Conservation (phyloP, 495 filamentous ascomycete genomes). For the Elaphomyces granulatus region DNA sequence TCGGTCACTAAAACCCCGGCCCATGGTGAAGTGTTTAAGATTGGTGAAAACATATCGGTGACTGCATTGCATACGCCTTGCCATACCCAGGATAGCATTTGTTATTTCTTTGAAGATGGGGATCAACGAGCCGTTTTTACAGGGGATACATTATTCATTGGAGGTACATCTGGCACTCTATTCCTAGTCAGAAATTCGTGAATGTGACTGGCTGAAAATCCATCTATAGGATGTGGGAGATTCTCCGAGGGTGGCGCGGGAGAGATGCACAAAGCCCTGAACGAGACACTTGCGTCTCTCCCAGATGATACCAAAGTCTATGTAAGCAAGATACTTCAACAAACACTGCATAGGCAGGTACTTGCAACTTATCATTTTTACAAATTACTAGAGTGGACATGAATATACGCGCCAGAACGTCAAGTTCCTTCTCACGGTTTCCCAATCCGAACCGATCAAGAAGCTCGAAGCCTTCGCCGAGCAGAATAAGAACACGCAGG, state of each 20-base stretch:
- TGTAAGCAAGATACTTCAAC: constrained; percentile 24
- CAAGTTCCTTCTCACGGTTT: constrained; percentile 64
- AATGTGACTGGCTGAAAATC: too few species aligned
- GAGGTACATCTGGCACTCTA: constrained; percentile 36
- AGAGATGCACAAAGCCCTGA: constrained; percentile 88
- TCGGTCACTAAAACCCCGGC: constrained; percentile 58
- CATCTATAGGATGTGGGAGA: constrained; percentile 86
- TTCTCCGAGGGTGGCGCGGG: constrained; percentile 89
- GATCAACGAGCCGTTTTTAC: constrained; percentile 80
- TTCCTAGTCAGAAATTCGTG: constrained; percentile 2
- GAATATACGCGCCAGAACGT: constrained; percentile 95
- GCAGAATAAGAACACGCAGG: constrained; percentile 74
- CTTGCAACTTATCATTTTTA: too few species aligned
- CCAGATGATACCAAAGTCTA: constrained; percentile 92
- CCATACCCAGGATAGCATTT: constrained; percentile 97
- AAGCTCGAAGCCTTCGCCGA: constrained; percentile 64
- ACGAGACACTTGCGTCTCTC: constrained; percentile 63
- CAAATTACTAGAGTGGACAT: constrained; percentile 72
- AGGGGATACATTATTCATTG: constrained; percentile 91
- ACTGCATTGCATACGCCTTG: constrained; percentile 91
- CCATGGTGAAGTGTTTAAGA: constrained; percentile 64
- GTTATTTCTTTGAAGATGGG: constrained; percentile 74
- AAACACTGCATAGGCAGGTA: neutral
- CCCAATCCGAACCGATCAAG: constrained; percentile 59
- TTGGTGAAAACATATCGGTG: constrained; percentile 69